phyloP scores from a whole-genome alignment of 345 rosid genomes.

The Melaleuca alternifolia region DNA sequence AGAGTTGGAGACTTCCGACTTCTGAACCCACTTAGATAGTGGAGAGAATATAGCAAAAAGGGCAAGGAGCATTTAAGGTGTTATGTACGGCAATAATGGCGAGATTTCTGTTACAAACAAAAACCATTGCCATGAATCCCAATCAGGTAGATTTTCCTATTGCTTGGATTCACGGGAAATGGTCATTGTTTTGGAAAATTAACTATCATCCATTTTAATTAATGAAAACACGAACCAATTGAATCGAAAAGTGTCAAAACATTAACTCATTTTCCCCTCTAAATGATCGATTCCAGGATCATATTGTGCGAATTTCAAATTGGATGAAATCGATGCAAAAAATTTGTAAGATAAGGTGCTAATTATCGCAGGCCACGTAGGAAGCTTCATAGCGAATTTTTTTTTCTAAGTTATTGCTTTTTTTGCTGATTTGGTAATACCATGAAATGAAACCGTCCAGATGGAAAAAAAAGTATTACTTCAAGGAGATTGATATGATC shows the following conservation, averaged over 20 bases:
- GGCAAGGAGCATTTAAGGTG: not conserved
- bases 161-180: not conserved
- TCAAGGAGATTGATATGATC: not conserved
- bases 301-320: rapidly evolving
- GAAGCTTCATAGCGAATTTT: not conserved
- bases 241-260: not conserved
- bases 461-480: not conserved
- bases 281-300: not conserved
- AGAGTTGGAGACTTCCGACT: too few relatives aligned
- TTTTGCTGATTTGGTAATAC: not conserved
- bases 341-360: not conserved
- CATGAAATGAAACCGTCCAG: not conserved
- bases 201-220: not conserved
- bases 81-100: not conserved
- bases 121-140: not conserved
- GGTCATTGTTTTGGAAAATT: not conserved
- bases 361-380: not conserved
- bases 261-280: not conserved
- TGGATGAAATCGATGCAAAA: not conserved
- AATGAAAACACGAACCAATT: not conserved
- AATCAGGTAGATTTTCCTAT: not conserved
- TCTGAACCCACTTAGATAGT: too few relatives aligned
- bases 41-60: not conserved
- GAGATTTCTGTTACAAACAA: not conserved
- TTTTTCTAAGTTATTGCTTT: not conserved